Evolutionary conservation across 331 rosid species (phyloP).

Genomic region (Malus hybrid): DNA sequence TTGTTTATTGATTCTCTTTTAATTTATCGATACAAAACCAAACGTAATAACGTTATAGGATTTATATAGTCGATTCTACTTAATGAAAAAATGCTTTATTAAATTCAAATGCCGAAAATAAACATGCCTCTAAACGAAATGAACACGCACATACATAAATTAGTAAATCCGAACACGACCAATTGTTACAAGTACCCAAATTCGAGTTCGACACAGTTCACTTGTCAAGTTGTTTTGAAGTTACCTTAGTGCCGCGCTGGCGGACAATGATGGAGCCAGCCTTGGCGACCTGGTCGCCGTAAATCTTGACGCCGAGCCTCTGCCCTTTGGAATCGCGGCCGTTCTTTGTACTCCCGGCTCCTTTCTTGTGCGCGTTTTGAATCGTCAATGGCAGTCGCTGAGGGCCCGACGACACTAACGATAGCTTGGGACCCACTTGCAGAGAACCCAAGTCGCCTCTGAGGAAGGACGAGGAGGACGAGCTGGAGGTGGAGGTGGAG

Average conservation of each 20-base stretch:
- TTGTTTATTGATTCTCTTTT: too few relatives aligned
- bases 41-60: too few relatives aligned
- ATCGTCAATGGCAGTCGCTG: conserved; percentile 46
- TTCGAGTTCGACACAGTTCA: background rate
- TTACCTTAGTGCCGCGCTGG: conserved; percentile 89
- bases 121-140: too few relatives aligned
- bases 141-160: background rate
- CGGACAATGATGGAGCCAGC: conserved; percentile 89
- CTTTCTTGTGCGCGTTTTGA: conserved; percentile 89
- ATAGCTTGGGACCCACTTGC: conserved; percentile 20
- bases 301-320: conserved; percentile 90
- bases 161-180: background rate
- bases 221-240: background rate
- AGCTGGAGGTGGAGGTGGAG: conserved; percentile 15
- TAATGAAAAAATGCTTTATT: too few relatives aligned
- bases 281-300: conserved; percentile 78
- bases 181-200: background rate
- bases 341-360: conserved; percentile 97
- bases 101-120: too few relatives aligned
- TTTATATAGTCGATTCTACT: too few relatives aligned
- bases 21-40: too few relatives aligned
- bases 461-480: conserved; percentile 42
- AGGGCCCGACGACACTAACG: conserved; percentile 17
- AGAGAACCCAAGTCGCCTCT: conserved; percentile 35
- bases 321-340: conserved; percentile 83